phyloP scores from a whole-genome alignment of 2,329 filamentous ascomycete species.

The Xylariaceae sp. region DNA sequence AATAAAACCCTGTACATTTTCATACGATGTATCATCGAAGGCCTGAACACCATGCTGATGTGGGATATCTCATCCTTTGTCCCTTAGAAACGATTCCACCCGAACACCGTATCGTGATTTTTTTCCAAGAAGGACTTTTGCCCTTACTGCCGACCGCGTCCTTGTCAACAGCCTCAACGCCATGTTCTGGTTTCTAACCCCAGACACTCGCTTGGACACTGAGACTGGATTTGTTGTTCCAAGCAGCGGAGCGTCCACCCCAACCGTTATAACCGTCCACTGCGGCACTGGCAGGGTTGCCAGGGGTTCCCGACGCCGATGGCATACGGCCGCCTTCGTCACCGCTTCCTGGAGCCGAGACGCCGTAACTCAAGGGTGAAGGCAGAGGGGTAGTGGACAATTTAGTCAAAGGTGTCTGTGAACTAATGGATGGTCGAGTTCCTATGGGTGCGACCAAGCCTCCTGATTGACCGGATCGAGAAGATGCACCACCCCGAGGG shows the following conservation, averaged over 20 bases:
- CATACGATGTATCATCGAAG: slow-evolving; percentile 28
- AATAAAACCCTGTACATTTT: slow-evolving; percentile 21
- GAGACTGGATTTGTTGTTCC: slow-evolving; percentile 76
- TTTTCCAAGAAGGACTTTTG: slow-evolving; percentile 4
- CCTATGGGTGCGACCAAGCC: slow-evolving; percentile 84
- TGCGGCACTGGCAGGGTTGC: slow-evolving; percentile 49
- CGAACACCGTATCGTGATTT: slow-evolving; percentile 30
- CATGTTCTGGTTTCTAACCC: slow-evolving; percentile 53
- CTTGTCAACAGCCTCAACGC: slow-evolving; percentile 9
- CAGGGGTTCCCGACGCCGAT: slow-evolving; percentile 44
- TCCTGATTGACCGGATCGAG: slow-evolving; percentile 50
- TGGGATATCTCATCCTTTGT: slow-evolving; percentile 30
- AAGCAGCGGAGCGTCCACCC: slow-evolving; percentile 75
- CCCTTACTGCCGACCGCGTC: slow-evolving; percentile 2
- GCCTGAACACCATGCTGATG: slow-evolving; percentile 35
- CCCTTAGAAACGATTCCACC: slow-evolving; percentile 29
- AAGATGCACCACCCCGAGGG: slow-evolving; percentile 59
- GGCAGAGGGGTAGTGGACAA: slow-evolving; percentile 84
- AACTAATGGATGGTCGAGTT: slow-evolving; percentile 65
- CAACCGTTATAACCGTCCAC: slow-evolving; percentile 56
- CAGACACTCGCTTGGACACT: slow-evolving; percentile 90
- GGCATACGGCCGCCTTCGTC: slow-evolving; percentile 40
- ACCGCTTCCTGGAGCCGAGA: slow-evolving; percentile 46
- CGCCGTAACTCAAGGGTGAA: slow-evolving; percentile 77
- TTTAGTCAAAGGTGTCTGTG: slow-evolving; percentile 58